Evolutionary conservation across 108 stramenopile species (phyloP).

Genomic region (Fragilaria crotonensis): DNA sequence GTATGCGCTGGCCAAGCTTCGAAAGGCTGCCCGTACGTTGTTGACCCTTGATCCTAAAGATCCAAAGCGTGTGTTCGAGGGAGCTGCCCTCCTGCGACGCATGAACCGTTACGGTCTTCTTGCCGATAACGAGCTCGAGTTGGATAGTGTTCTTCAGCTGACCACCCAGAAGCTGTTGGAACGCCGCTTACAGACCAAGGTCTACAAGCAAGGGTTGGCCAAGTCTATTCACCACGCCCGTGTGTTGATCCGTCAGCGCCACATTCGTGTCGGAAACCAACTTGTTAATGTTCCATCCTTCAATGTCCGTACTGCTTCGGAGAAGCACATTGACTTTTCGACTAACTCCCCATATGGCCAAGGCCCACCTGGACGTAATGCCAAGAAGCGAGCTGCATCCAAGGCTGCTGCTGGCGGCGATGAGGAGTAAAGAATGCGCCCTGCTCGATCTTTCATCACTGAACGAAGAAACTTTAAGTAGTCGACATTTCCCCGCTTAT

Average conservation of each 20-base stretch:
- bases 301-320: conserved; percentile 94
- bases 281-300: conserved; percentile 97
- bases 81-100: conserved; percentile 95
- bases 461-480: no score
- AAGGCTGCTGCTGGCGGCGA: conserved; percentile 90
- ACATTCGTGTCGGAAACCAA: conserved; percentile 98
- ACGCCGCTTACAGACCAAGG: conserved; percentile 95
- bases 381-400: conserved; percentile 90
- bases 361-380: conserved; percentile 96
- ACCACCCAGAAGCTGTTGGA: conserved; percentile 98
- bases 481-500: no score
- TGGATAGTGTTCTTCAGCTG: conserved; percentile 97
- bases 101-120: conserved; percentile 96
- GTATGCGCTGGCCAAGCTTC: conserved; percentile 98
- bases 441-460: no score
- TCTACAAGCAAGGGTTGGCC: conserved; percentile 98
- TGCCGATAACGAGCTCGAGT: conserved; percentile 92
- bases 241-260: conserved; percentile 98
- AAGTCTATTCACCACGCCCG: conserved; percentile 99
- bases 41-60: conserved; percentile 95
- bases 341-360: conserved; percentile 95
- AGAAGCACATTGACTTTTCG: conserved; percentile 99
- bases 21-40: conserved; percentile 96
- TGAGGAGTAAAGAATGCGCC: conserved; percentile 63
- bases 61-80: conserved; percentile 98